Evolutionary conservation across 2,329 filamentous ascomycete genomes (phyloP).

Genomic region (Didymella arachidicola): DNA sequence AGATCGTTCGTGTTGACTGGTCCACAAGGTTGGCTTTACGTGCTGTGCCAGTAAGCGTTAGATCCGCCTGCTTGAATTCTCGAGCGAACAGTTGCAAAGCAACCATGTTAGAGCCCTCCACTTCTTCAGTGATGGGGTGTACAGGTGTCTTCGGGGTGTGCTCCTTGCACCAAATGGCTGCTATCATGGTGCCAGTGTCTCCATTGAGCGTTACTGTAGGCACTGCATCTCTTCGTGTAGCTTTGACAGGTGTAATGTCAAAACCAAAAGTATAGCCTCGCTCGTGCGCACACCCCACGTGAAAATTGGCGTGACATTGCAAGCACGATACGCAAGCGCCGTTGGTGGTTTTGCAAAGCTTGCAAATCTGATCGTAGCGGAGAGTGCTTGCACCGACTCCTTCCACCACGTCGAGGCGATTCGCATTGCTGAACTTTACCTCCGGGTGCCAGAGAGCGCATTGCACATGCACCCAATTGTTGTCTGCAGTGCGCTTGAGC

Average conservation of each 20-base stretch:
- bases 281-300: constrained; percentile 90
- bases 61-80: constrained; percentile 93
- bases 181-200: constrained; percentile 83
- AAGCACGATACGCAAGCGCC: constrained; percentile 87
- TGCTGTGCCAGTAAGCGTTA: constrained; percentile 87
- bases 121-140: constrained; percentile 79
- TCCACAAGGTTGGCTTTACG: constrained; percentile 85
- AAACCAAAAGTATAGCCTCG: constrained; percentile 86
- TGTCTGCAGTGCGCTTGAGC: constrained; percentile 90
- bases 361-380: constrained; percentile 80
- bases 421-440: constrained; percentile 88
- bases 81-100: constrained; percentile 86
- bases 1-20: constrained; percentile 63
- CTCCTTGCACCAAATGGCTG: constrained; percentile 89
- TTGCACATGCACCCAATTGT: constrained; percentile 97
- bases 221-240: constrained; percentile 81
- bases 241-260: constrained; percentile 88
- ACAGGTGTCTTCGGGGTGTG: constrained; percentile 76
- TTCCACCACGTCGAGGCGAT: constrained; percentile 83
- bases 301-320: constrained; percentile 74
- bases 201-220: constrained; percentile 81
- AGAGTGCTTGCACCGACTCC: constrained; percentile 79
- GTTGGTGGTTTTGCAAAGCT: constrained; percentile 76
- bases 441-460: constrained; percentile 93
- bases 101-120: constrained; percentile 74